phyloP scores from a whole-genome alignment of 2,329 filamentous ascomycete species.

The Xylaria polymorpha region DNA sequence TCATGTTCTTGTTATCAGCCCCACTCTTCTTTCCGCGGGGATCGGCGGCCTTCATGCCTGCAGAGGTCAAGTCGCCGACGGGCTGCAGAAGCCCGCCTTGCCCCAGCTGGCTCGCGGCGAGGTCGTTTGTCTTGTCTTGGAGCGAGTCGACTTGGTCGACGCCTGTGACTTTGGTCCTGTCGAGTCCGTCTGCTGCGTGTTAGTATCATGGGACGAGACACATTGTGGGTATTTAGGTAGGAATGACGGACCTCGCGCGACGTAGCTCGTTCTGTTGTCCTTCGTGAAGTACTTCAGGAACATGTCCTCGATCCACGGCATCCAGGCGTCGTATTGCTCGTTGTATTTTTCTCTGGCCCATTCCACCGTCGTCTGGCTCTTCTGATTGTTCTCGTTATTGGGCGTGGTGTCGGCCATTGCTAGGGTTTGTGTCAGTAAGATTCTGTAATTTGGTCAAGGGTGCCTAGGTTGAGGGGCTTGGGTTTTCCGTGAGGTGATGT shows the following conservation, averaged over 20 bases:
- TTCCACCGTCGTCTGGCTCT: slow-evolving; percentile 51
- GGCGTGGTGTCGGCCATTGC: slow-evolving; percentile 25
- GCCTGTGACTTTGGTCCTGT: slow-evolving; percentile 77
- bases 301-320: slow-evolving; percentile 80
- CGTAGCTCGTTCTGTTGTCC: slow-evolving; percentile 80
- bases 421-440: background rate
- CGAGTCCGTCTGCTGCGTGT: slow-evolving; percentile 66
- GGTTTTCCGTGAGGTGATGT: background rate
- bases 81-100: slow-evolving; percentile 75
- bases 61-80: slow-evolving; percentile 69
- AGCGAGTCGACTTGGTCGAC: slow-evolving; percentile 73
- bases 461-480: background rate
- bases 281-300: slow-evolving; percentile 79
- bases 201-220: background rate
- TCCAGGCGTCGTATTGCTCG: slow-evolving; percentile 78
- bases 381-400: slow-evolving; percentile 4
- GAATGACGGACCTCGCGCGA: slow-evolving; percentile 68
- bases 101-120: slow-evolving; percentile 72
- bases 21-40: slow-evolving; percentile 68
- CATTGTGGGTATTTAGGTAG: background rate
- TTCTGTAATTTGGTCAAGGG: background rate
- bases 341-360: slow-evolving; percentile 74
- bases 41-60: slow-evolving; percentile 74
- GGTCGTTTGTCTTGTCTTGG: slow-evolving; percentile 73
- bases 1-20: background rate